Evolutionary conservation across 768 basidiomycete species (phyloP).

Genomic region (Butyriboletus loyo): DNA sequence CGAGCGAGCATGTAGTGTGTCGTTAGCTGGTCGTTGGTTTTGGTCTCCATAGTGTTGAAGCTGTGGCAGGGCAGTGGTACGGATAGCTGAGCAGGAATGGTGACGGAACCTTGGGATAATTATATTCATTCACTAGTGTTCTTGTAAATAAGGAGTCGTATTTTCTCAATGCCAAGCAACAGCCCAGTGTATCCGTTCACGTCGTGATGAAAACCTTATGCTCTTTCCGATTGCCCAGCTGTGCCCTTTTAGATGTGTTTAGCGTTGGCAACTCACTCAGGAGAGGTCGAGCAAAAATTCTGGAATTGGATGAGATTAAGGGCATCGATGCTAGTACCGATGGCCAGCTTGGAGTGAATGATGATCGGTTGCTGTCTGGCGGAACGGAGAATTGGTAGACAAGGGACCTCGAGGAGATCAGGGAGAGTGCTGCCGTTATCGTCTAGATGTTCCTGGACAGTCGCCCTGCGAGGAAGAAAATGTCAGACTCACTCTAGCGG

Average conservation of each 20-base stretch:
- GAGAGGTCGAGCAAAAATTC: no score
- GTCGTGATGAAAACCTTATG: not conserved
- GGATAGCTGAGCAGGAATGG: no score
- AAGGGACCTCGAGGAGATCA: not conserved
- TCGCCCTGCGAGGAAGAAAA: not conserved
- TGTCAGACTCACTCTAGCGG: not conserved
- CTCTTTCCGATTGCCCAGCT: not conserved
- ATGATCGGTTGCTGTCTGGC: not conserved
- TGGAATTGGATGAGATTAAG: not conserved
- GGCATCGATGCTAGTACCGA: not conserved
- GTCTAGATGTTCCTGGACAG: not conserved
- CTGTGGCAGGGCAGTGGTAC: no score
- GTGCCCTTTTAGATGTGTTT: not conserved
- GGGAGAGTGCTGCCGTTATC: not conserved
- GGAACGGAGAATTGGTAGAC: not conserved
- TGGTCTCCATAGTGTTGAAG: no score
- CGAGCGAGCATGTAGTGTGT: no score
- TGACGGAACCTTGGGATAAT: no score
- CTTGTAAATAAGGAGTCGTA: slow-evolving; percentile 1
- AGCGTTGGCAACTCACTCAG: not conserved
- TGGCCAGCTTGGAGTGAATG: not conserved
- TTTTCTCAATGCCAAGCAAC: not conserved
- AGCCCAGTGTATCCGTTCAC: not conserved
- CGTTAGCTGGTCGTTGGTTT: no score
- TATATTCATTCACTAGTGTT: no score